phyloP scores from a whole-genome alignment of 352 stramenopile genomes.

The Globisporangium takayamanum region DNA sequence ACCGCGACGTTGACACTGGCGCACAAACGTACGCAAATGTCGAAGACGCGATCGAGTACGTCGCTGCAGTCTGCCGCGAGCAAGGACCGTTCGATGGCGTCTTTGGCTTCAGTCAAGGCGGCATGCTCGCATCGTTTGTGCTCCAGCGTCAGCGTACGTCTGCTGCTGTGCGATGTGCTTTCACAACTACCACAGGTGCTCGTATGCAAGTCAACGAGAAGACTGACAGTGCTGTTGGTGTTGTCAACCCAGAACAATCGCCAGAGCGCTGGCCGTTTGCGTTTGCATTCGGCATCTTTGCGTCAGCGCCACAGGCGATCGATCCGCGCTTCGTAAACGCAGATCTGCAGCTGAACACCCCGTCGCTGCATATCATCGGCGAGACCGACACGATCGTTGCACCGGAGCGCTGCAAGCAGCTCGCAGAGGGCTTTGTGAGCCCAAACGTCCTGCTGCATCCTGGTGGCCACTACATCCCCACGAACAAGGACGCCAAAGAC shows the following conservation, averaged over 20 bases:
- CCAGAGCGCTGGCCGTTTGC: conserved; percentile 39
- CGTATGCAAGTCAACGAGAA: not conserved
- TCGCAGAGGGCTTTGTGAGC: conserved; percentile 48
- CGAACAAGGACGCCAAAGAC: conserved; percentile 79
- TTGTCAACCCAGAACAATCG: conserved; percentile 19
- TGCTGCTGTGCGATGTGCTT: not conserved
- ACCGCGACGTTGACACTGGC: conserved; percentile 32
- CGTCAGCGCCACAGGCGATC: conserved; percentile 37
- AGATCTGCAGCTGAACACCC: conserved; percentile 40
- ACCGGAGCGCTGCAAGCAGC: conserved; percentile 40
- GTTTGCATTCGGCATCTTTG: conserved; percentile 74
- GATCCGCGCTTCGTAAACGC: conserved; percentile 39
- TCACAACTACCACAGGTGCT: not conserved
- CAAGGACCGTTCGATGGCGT: conserved; percentile 81
- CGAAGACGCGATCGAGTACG: conserved; percentile 60
- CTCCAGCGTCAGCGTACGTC: conserved; percentile 65
- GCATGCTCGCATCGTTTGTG: conserved; percentile 57
- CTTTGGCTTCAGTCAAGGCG: conserved; percentile 82
- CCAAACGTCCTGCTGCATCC: conserved; percentile 49
- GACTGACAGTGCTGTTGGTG: not conserved
- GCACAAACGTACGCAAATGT: conserved; percentile 40
- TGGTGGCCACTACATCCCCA: conserved; percentile 82
- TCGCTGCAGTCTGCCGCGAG: conserved; percentile 47
- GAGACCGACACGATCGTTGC: conserved; percentile 69
- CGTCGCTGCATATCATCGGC: conserved; percentile 78